Percentiles rank a stretch among this genome's conserved stretches.
Evolutionary conservation across 2,329 filamentous ascomycete species (phyloP).

Genomic region (Sporothrix sp.): DNA sequence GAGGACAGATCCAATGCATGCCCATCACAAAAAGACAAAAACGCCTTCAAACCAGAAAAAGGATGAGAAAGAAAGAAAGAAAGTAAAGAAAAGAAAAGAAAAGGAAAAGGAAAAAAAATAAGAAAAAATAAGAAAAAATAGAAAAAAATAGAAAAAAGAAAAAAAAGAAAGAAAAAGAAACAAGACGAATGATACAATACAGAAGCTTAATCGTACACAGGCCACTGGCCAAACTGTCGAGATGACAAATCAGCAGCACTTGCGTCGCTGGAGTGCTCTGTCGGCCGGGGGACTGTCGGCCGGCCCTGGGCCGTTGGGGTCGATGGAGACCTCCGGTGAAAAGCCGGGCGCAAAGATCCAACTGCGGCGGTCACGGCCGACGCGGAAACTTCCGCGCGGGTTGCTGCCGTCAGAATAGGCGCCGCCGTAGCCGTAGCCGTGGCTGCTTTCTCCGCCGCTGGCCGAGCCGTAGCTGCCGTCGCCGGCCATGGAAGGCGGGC

Average conservation of each 20-base stretch:
- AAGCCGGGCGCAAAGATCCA: conserved; percentile 50
- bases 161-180: background rate
- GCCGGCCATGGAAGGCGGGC: conserved; percentile 20
- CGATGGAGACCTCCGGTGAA: conserved; percentile 41
- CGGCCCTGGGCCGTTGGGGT: conserved; percentile 26
- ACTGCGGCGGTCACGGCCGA: conserved; percentile 47
- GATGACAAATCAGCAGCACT: conserved; percentile 14
- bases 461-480: conserved; percentile 12
- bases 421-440: conserved; percentile 16
- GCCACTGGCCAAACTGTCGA: no score
- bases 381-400: conserved; percentile 43
- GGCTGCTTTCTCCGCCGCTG: conserved; percentile 9
- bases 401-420: conserved; percentile 43
- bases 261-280: background rate
- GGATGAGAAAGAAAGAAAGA: background rate
- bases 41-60: background rate
- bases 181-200: conserved; percentile 5
- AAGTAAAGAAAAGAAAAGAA: background rate
- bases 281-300: conserved; percentile 8
- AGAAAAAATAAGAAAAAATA: no score
- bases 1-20: no score
- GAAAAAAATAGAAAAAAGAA: no score
- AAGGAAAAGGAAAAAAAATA: background rate
- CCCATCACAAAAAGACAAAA: background rate
- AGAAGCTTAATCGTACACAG: no score